Base-by-base conservation (phyloP, 257 asterid genomes). In the Solanum tacnaense region DNA sequence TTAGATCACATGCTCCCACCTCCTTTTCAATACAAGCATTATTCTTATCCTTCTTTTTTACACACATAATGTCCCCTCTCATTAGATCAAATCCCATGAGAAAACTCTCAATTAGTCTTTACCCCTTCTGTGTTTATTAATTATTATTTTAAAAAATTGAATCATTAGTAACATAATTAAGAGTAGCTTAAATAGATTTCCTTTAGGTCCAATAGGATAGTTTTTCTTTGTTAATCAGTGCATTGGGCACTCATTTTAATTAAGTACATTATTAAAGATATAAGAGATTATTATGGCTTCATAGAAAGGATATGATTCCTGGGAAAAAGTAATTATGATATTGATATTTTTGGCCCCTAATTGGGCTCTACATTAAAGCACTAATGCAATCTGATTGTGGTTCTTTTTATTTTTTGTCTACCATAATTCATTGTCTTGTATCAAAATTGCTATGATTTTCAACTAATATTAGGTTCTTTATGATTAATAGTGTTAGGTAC, bases 1-100 rank as follows among this genome's bases (percentile, higher is more conserved):
- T 92, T 89, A 88, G 88, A 92, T 93, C 96, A 93, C 96, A 94
- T 92, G 97, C 94, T 90, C 91, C 93, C 91, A 86, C 89, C 86
- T 27, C 90, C 88, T 90, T 92, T 90, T 87, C 86, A 89, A 88
- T 83, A 87, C 88, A 58, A 83, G 41, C 87, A 92, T 88, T 92
- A 91, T 94, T 90, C 92, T 91, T 89, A 91, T 90, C 94, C 85
- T 82, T 81, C 87, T 90, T 90, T 44, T 89, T 89, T 65, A 70
- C 70, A 11, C 73, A 56, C 52, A 89, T 86, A 86, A 74, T 86
- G 88, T 89, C 91, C 89, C 76, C 89, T 89, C 90, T 87, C 89
- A 86, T 87, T 83, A 85, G 83, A 91, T 91, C 92, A 92, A 92
- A 88, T 92, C 87, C 92, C 93, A 88, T 89, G 86, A 81, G 27